Base-by-base conservation (phyloP, 108 stramenopile species). In the Bacterosira constricta region DNA sequence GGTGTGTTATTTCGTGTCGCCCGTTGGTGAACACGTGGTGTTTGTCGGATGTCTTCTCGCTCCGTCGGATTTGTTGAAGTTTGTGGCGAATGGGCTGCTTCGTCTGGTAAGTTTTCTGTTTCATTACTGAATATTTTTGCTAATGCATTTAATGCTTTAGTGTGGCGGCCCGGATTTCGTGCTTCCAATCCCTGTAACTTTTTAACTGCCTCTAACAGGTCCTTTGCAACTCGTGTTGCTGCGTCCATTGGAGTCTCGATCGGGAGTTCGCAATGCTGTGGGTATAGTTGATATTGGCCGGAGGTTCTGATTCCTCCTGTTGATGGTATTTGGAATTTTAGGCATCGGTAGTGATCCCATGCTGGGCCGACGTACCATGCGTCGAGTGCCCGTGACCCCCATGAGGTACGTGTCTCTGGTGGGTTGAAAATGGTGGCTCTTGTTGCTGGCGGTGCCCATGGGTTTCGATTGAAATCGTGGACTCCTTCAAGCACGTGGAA, bases 331-430 rank as follows among this genome's bases (percentile, higher is more conserved):
- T 64, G 79, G 35, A 69, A 47, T 3, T 39, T 37, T 52, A 46
- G 71, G 54, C 77, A 78, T 3, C 80, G 83, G 50, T 86, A 87
- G n/a, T n/a, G n/a, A n/a, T n/a, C n/a, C n/a, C n/a, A n/a, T n/a
- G n/a, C n/a, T n/a, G n/a, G n/a, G n/a, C 77, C 81, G 17, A 81
- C 12, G 51, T 83, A 87, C 83, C 83, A 84, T 12, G 73, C 75
- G 30, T 66, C 72, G 15, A 41, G 12, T 1, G 63, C 81, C 23
- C 75, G 72, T 20, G 60, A 23, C 10, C 59, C 81, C 74, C 69
- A 71, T 6, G 77, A 68, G 13, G 55, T 17, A 6, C 71, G 76
- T 2, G 31, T 18, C 39, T 61, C 15, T 13, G 38, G 27, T 3
- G 49, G 12, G 13, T 69, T 46, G 66, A 61, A 69, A 42, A 50